Conservation (phyloP, 2,329 filamentous ascomycete genomes). For the Aureobasidium mangrovei region DNA sequence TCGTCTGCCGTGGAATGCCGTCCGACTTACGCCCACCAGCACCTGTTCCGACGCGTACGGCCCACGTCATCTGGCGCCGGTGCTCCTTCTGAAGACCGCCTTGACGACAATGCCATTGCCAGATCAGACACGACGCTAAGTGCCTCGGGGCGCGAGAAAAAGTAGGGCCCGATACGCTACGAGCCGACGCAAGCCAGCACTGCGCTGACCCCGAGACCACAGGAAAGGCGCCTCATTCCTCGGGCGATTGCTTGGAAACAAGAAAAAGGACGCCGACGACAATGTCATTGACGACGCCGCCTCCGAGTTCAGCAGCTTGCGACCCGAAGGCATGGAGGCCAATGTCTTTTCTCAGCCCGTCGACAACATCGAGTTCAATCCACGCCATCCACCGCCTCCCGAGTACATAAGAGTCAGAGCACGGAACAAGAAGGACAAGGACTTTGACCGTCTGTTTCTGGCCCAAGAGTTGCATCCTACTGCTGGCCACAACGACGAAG, state of each 20-base stretch:
- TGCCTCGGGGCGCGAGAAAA: conserved; percentile 10
- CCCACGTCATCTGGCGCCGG: conserved; percentile 28
- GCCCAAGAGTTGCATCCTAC: conserved; percentile 70
- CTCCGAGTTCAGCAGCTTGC: conserved; percentile 40
- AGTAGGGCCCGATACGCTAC: not conserved
- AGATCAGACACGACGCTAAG: conserved; percentile 12
- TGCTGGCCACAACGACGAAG: conserved; percentile 14
- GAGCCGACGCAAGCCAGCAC: not conserved
- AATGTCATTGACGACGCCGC: conserved; percentile 28
- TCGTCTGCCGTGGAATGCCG: not conserved
- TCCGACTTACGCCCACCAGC: conserved; percentile 27
- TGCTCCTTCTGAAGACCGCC: conserved; percentile 39
- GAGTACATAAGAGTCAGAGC: conserved; percentile 80
- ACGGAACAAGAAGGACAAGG: conserved; percentile 69
- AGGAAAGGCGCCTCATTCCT: conserved; percentile 88
- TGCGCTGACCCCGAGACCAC: conserved; percentile 16
- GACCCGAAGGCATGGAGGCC: conserved; percentile 74
- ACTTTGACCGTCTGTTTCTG: conserved; percentile 82
- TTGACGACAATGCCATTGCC: conserved; percentile 3
- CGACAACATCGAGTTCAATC: conserved; percentile 66
- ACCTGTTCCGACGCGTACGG: conserved; percentile 50
- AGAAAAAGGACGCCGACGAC: conserved; percentile 51
- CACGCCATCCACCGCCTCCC: conserved; percentile 78
- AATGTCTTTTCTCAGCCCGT: conserved; percentile 71
- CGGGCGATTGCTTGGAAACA: conserved; percentile 70